Base-by-base conservation (phyloP, 1,139 yeast species). In the Candida sanyaensis region DNA sequence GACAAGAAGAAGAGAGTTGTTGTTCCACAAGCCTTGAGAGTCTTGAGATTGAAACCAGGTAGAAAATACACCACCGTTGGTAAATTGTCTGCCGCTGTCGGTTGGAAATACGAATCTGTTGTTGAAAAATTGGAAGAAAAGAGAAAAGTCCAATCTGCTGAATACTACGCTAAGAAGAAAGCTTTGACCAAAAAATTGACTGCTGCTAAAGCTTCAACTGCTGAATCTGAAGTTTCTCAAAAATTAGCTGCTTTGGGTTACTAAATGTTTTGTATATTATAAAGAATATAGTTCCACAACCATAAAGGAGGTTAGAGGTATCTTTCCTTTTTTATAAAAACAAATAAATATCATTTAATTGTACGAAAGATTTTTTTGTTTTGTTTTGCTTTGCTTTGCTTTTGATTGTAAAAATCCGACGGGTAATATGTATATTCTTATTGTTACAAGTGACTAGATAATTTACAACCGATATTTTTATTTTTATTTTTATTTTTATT, bases 1-100 rank as follows among this genome's bases (percentile, higher is more conserved):
- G 99, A 93, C 93, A 91, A 87, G 83, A 88, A 90, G 91, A 92
- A 93, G 96, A 90, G 97, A 79, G 97, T 92, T 74, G 99, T 93
- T 66, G 99, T 93, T 71, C 99, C 99, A 77, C 97, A 91, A 83
- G 99, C 99, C 73, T 86, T 93, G 74, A 92, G 99, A 83, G 97
- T 95, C 66, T 84, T 93, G 78, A 91, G 99, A 87, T 88, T 93
- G 80, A 92, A 91, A 83, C 99, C 92, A 77, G 99, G 99, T 77
- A 92, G 99, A 88, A 93, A 93, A 83, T 93, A 86, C 96, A 89
- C 97, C 79, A 89, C 98, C 63, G 91, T 95, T 67, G 96, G 96
- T 77, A 91, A 93, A 78, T 85, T 92, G 75, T 87, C 97, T 62
- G 78, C 95, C 68, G 87, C 97, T 72, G 98, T 93, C 66, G 99